Evolutionary conservation across 2,329 filamentous ascomycete genomes (phyloP), one percentile per base, ranked within the genome.

Genomic region (Cytospora schulzeri): DNA sequence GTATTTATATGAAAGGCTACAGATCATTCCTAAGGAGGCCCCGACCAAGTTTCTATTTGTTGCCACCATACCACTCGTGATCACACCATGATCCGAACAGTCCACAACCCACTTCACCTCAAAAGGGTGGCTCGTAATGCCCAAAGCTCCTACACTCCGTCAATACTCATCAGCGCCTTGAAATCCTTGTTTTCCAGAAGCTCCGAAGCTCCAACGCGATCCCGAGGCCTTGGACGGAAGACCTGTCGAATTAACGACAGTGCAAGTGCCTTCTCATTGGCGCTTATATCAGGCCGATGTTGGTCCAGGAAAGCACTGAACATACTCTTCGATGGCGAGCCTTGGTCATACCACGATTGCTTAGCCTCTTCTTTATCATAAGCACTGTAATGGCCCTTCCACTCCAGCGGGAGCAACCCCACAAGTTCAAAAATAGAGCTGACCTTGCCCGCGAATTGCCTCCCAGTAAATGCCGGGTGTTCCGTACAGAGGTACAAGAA

Each of bases 201-300:
- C 19, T 50, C 56, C 24, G 56, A 50, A 33, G 56, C 56, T 50
- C 19, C n/a, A 15, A 19, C 19, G 26, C 56, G 56, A 6, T 33
- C 41, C 28, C 33, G 24, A 26, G 28, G 57, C 14, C 41, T 59
- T 9, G n/a, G 19, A 26, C 28, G 41, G 3, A 59, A 59, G 2
- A 51, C 41, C n/a, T 59, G 12, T 12, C 28, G 41, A 11, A 51
- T 35, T 0, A 59, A 38, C 38, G 57, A 51, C n/a, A 59, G 57
- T 19, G 14, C 41, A 59, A 50, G 57, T 51, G 41, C 41, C 17
- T 35, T 51, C 19, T 59, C 57, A 1, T 3, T 26, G 1, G 28
- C 28, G 14, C 28, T 51, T 4, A 59, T 59, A n/a, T 59, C 41
- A 51, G 57, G 57, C 22, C 41, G 41, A 59, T 59, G 57, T 45